Conservation (phyloP, 768 basidiomycete species). For the Tricholoma sp. region DNA sequence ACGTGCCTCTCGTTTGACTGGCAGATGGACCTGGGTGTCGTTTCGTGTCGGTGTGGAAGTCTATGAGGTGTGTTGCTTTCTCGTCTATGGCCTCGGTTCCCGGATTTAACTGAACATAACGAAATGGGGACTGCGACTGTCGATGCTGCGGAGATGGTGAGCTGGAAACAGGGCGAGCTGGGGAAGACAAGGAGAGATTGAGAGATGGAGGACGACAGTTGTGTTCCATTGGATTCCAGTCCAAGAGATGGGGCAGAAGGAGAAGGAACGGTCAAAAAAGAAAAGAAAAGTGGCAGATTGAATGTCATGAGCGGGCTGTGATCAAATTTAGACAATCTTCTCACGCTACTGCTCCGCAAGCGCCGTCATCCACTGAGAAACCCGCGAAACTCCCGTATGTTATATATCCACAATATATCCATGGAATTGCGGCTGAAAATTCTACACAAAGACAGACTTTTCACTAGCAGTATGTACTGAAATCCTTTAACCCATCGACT, state of each 20-base stretch:
- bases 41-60: slow-evolving; percentile 14
- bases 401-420: not conserved
- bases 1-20: not conserved
- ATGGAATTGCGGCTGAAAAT: not conserved
- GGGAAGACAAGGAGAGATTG: slow-evolving; percentile 27
- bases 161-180: slow-evolving; percentile 22
- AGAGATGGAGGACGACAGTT: slow-evolving; percentile 20
- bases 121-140: slow-evolving; percentile 30
- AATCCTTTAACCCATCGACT: not conserved
- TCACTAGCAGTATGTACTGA: not conserved
- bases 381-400: not conserved
- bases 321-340: not conserved
- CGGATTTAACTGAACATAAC: slow-evolving; percentile 24
- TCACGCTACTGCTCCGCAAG: not conserved
- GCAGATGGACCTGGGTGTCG: slow-evolving; percentile 9
- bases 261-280: slow-evolving; percentile 10
- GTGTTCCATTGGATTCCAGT: slow-evolving; percentile 28
- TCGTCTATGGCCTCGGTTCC: slow-evolving; percentile 16
- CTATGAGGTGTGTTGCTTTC: slow-evolving; percentile 23
- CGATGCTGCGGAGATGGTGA: slow-evolving; percentile 21
- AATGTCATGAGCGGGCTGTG: not conserved
- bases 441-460: not conserved
- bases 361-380: not conserved
- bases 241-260: slow-evolving; percentile 21
- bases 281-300: not conserved